A percentile compares a stretch with the other conserved stretches of the same genome.
Evolutionary conservation across 345 rosid species (phyloP).

Genomic region (Salix caprea): DNA sequence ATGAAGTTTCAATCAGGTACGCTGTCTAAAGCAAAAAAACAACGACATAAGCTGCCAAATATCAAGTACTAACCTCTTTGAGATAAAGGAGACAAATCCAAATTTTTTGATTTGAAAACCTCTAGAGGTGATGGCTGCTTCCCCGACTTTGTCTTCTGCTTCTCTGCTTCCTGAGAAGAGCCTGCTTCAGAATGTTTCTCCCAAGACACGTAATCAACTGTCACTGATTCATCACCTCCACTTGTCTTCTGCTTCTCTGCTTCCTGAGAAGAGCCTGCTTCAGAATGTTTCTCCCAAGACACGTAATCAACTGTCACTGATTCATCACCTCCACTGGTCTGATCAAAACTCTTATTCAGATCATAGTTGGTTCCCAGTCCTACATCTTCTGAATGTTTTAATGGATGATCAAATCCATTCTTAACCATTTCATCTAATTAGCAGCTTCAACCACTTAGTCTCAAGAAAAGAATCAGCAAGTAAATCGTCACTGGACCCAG

Average conservation of each 20-base stretch:
- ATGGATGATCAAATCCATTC: constrained; percentile 45
- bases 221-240: constrained; percentile 13
- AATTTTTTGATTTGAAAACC: constrained; percentile 20
- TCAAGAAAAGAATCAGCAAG: neutral
- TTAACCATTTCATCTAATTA: constrained; percentile 45
- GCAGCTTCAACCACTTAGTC: constrained; percentile 5
- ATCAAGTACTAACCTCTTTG: constrained; percentile 38
- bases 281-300: constrained; percentile 23
- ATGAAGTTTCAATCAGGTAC: neutral
- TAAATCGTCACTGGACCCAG: neutral
- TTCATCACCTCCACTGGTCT: constrained; percentile 14
- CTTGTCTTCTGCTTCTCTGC: constrained; percentile 20
- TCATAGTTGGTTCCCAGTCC: constrained; percentile 24
- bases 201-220: constrained; percentile 18
- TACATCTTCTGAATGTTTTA: constrained; percentile 32
- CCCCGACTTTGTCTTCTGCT: constrained; percentile 27
- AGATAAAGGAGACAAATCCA: constrained; percentile 22
- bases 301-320: constrained; percentile 15
- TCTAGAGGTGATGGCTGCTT: constrained; percentile 27
- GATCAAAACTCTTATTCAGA: constrained; percentile 12
- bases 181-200: constrained; percentile 17
- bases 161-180: constrained; percentile 18
- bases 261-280: constrained; percentile 11
- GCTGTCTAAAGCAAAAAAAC: neutral
- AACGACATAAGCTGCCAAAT: neutral